Evolutionary conservation across 331 rosid species (phyloP).

Genomic region (Ulmus americana): DNA sequence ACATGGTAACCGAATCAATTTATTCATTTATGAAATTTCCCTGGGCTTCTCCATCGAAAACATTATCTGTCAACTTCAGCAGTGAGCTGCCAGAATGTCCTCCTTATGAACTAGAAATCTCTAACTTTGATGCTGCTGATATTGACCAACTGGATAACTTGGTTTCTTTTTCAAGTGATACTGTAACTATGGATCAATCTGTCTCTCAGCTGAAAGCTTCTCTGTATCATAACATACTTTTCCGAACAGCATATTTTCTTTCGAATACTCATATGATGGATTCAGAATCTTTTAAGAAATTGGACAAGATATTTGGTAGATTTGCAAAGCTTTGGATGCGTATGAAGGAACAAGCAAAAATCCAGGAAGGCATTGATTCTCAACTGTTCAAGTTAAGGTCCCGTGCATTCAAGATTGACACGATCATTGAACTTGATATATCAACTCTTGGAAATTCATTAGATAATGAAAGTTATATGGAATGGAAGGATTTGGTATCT

Average conservation of each 20-base stretch:
- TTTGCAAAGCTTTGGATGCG: constrained; percentile 64
- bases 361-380: constrained; percentile 50
- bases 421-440: constrained; percentile 61
- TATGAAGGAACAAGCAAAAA: constrained; percentile 41
- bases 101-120: constrained; percentile 37
- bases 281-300: constrained; percentile 51
- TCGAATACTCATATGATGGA: constrained; percentile 55
- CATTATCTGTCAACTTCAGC: constrained; percentile 34
- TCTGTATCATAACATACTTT: constrained; percentile 50
- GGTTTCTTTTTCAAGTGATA: constrained; percentile 38
- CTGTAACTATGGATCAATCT: constrained; percentile 16
- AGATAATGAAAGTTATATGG: constrained; percentile 31
- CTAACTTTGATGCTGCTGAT: constrained; percentile 40
- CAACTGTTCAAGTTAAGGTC: constrained; percentile 67
- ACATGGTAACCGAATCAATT: constrained; percentile 43
- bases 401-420: constrained; percentile 61
- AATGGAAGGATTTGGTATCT: constrained; percentile 2
- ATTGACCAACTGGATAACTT: constrained; percentile 44
- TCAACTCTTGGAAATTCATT: constrained; percentile 34
- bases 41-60: constrained; percentile 37
- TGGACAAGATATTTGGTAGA: constrained; percentile 53
- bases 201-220: constrained; percentile 41
- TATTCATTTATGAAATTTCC: constrained; percentile 77
- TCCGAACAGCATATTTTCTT: constrained; percentile 52
- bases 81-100: constrained; percentile 27